phyloP scores from a whole-genome alignment of 192 early-diverging fungal genomes.

The Backusella luteola region DNA sequence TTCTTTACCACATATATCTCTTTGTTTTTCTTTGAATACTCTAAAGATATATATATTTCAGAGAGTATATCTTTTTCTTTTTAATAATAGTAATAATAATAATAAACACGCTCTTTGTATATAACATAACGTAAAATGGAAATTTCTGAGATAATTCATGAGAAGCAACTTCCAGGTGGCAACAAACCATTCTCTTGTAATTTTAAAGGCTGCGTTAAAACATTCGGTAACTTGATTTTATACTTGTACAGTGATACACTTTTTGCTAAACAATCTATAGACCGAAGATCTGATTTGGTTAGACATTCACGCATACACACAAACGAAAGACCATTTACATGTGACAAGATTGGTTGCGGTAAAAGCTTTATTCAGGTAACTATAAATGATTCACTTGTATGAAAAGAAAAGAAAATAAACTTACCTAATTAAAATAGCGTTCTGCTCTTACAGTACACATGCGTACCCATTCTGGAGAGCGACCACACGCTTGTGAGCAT shows the following conservation, averaged over 20 bases:
- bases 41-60: not conserved
- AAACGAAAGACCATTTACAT: conserved; percentile 70
- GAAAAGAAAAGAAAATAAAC: conserved; percentile 17
- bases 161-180: conserved; percentile 41
- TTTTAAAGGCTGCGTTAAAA: conserved; percentile 64
- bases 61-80: not conserved
- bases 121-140: conserved; percentile 41
- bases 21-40: not conserved
- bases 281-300: conserved; percentile 60
- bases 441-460: conserved; percentile 78
- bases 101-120: not conserved
- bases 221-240: conserved; percentile 50
- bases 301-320: conserved; percentile 77
- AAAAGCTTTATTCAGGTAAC: conserved; percentile 75
- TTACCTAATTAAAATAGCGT: conserved; percentile 28
- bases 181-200: conserved; percentile 52
- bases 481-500: conserved; percentile 64
- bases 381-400: not conserved
- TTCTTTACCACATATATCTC: not conserved
- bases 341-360: conserved; percentile 57
- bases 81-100: not conserved
- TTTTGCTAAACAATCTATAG: not conserved
- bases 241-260: not conserved
- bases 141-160: conserved; percentile 55
- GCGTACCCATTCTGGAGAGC: conserved; percentile 71